Base-by-base conservation (phyloP, 257 asterid species). In the Striga asiatica region DNA sequence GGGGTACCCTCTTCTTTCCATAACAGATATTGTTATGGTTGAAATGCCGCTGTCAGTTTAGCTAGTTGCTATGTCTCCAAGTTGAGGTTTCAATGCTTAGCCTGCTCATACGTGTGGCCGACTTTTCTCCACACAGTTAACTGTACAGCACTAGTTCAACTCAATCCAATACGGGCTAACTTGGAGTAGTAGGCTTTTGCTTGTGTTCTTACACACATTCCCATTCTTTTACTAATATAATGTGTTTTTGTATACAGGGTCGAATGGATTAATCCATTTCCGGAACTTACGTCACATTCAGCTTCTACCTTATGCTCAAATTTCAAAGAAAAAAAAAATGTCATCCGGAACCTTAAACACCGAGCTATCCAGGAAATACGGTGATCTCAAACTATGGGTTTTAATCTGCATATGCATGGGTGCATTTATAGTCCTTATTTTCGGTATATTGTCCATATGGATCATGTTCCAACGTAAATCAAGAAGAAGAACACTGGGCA, bases 341-440 rank as follows among this genome's bases (percentile, higher is more conserved):
- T 41, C 48, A 0, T 41, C 93, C 1, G 82, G 59, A 25, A 63
- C 54, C 38, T 71, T 89, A 49, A 76, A 80, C 31, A 49, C 86
- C 2, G 82, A 72, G 49, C 65, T 84, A 61, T 80, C 89, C 0
- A 81, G 73, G 68, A 81, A 68, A 70, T 81, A 83, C 61, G 82
- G 87, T 52, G 81, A 68, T 37, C 68, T 87, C 25, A 89, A 87
- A 69, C 74, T 89, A 23, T 89, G 98, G 98, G 89, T 80, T 71
- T 66, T 87, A 11, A 75, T 89, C 18, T 80, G 96, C 20, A 45
- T 89, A 25, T 72, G 81, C 12, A 80, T 84, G 51, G 92, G 84
- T n/a, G 92, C 85, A 22, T 78, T 89, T 28, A 81, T 82, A 32
- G 70, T 84, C 18, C 70, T 88, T 48, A 83, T 83, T 37, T 85